phyloP scores from a whole-genome alignment of 805 yeast species.

The Clavispora vitiphila region DNA sequence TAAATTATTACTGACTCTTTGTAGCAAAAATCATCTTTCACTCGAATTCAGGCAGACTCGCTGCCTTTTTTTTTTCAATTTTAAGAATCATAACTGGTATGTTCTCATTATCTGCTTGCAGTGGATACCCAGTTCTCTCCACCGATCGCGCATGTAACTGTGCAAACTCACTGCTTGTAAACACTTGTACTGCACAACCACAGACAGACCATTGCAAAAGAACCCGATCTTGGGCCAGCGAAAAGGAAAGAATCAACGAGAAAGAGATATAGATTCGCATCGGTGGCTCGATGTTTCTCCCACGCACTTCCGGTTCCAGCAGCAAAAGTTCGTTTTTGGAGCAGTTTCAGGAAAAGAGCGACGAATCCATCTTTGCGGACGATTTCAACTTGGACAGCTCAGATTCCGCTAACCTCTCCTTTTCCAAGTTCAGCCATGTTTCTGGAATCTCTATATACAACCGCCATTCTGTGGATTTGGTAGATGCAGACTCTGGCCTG shows the following conservation, averaged over 20 bases:
- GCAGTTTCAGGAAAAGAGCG: slow-evolving; percentile 10
- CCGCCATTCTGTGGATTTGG: background rate
- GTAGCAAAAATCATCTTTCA: too few species aligned
- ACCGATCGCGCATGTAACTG: background rate
- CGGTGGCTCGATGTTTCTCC: background rate
- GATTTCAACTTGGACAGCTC: slow-evolving; percentile 24
- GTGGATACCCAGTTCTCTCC: background rate
- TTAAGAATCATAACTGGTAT: too few species aligned
- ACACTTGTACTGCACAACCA: slow-evolving; percentile 5
- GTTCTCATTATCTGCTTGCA: too few species aligned
- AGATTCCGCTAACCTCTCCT: slow-evolving; percentile 28
- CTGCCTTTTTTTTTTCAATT: too few species aligned
- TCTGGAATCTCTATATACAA: slow-evolving; percentile 19
- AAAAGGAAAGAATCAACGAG: background rate
- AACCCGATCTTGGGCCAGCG: background rate
- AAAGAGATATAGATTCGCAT: background rate
- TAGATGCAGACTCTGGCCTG: background rate
- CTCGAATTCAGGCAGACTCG: too few species aligned
- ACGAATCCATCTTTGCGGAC: slow-evolving; percentile 16
- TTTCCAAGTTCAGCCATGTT: slow-evolving; percentile 32
- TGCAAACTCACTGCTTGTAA: background rate
- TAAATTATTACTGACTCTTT: too few species aligned
- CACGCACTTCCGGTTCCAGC: background rate
- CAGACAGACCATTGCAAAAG: background rate
- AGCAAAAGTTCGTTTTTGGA: slow-evolving; percentile 7